Evolutionary conservation across 768 basidiomycete genomes (phyloP).

Genomic region (Agaricus bisporus): DNA sequence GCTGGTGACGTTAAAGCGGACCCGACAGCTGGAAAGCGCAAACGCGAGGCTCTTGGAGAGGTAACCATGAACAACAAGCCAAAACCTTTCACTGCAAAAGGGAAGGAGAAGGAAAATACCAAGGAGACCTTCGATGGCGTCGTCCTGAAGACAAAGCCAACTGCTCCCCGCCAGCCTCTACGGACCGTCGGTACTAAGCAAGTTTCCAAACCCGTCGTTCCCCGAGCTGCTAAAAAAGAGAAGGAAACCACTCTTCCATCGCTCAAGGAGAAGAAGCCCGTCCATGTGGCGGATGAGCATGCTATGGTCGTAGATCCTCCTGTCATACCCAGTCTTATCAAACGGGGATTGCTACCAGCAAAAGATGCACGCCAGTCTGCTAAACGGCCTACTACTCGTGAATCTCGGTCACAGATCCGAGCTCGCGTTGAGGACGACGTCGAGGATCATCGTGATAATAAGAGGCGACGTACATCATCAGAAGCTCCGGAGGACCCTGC

Average conservation of each 20-base stretch:
- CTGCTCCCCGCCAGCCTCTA: constrained; percentile 45
- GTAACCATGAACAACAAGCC: constrained; percentile 53
- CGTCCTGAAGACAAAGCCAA: constrained; percentile 46
- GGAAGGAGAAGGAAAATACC: constrained; percentile 54
- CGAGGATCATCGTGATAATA: constrained; percentile 55
- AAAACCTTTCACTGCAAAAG: constrained; percentile 33
- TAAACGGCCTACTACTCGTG: neutral
- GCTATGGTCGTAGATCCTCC: constrained; percentile 49
- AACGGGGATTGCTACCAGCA: constrained; percentile 30
- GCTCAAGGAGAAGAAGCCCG: constrained; percentile 24
- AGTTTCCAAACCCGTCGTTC: constrained; percentile 21
- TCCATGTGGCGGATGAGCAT: constrained; percentile 35
- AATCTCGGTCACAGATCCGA: neutral
- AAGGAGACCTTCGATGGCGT: constrained; percentile 59
- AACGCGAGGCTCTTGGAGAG: constrained; percentile 76
- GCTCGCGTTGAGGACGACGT: constrained; percentile 34
- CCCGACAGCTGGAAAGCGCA: constrained; percentile 57
- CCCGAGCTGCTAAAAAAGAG: constrained; percentile 15
- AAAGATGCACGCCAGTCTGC: constrained; percentile 17
- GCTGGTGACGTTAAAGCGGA: constrained; percentile 31
- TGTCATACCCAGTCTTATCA: constrained; percentile 32
- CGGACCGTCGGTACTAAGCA: constrained; percentile 48
- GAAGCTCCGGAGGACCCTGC: constrained; percentile 51
- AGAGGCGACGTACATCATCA: constrained; percentile 70
- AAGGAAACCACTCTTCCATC: constrained; percentile 13